Conservation (phyloP, 1,139 yeast species). For the Hansenula lynferdii region DNA sequence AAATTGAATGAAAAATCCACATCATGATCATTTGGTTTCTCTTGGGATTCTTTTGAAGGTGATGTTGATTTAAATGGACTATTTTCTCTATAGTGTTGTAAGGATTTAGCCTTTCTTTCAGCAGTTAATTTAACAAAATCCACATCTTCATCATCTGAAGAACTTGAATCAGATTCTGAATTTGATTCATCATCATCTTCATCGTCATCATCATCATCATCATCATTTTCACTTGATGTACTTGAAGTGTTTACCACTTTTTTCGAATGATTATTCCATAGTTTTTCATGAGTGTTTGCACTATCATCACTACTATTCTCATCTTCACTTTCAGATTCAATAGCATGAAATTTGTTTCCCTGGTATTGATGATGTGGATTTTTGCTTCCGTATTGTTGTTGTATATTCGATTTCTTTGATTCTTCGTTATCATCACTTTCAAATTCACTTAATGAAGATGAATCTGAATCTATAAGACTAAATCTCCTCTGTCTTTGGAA, state of each 20-base stretch:
- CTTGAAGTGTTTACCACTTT: constrained; percentile 24
- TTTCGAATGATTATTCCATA: constrained; percentile 23
- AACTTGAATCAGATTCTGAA: constrained; percentile 42
- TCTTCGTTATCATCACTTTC: constrained; percentile 16
- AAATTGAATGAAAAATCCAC: constrained; percentile 57
- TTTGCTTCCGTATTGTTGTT: not conserved
- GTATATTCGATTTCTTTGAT: not conserved
- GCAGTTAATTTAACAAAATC: constrained; percentile 70
- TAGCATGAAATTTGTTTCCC: constrained; percentile 20
- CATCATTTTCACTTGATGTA: constrained; percentile 30
- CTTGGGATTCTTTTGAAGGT: constrained; percentile 3
- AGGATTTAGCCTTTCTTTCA: constrained; percentile 52
- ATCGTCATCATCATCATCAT: constrained; percentile 18
- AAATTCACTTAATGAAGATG: constrained; percentile 20
- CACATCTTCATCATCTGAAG: constrained; percentile 62
- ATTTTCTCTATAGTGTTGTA: constrained; percentile 41
- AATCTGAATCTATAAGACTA: constrained; percentile 22
- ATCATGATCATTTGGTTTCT: constrained; percentile 21
- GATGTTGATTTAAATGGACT: constrained; percentile 19
- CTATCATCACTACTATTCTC: constrained; percentile 19
- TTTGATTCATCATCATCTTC: constrained; percentile 36
- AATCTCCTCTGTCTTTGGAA: constrained; percentile 21
- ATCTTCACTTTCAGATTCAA: constrained; percentile 22
- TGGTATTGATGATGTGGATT: not conserved
- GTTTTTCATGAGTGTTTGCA: constrained; percentile 15